phyloP scores from a whole-genome alignment of 2,329 filamentous ascomycete species.

The Tolypocladium tundrense region DNA sequence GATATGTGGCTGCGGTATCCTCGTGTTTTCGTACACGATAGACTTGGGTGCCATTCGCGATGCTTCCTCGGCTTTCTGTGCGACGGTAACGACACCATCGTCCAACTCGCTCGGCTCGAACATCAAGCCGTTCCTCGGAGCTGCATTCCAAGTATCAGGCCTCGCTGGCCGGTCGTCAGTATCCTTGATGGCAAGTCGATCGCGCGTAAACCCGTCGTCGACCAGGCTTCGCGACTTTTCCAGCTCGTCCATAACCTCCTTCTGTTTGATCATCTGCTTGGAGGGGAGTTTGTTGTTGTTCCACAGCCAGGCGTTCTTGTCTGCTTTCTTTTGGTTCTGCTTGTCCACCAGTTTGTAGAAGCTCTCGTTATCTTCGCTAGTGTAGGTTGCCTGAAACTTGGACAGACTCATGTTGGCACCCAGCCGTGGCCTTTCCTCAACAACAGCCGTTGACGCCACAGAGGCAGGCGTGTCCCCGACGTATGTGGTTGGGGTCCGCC shows the following conservation, averaged over 20 bases:
- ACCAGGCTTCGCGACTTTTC: slow-evolving; percentile 32
- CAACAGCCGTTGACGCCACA: slow-evolving; percentile 27
- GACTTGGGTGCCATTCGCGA: slow-evolving; percentile 68
- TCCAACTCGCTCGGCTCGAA: slow-evolving; percentile 61
- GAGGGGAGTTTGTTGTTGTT: slow-evolving; percentile 74
- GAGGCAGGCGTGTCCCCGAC: slow-evolving; percentile 66
- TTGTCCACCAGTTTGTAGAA: slow-evolving; percentile 89
- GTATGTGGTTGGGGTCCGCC: slow-evolving; percentile 55
- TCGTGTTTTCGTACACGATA: slow-evolving; percentile 75
- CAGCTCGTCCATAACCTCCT: slow-evolving; percentile 47
- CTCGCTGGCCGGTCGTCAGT: slow-evolving; percentile 63
- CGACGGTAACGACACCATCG: slow-evolving; percentile 49
- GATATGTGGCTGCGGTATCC: slow-evolving; percentile 47
- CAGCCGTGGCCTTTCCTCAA: slow-evolving; percentile 36
- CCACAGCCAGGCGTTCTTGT: slow-evolving; percentile 87
- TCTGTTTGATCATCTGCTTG: slow-evolving; percentile 66
- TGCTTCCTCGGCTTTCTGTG: slow-evolving; percentile 56
- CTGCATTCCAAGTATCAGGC: slow-evolving; percentile 64
- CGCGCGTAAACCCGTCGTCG: slow-evolving; percentile 48
- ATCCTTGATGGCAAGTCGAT: slow-evolving; percentile 55
- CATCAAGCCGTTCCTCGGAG: slow-evolving; percentile 78
- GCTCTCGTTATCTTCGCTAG: slow-evolving; percentile 94
- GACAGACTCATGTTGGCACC: slow-evolving; percentile 73
- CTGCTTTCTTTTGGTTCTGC: slow-evolving; percentile 73
- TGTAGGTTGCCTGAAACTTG: slow-evolving; percentile 86